These are phyloP conservation scores for Astragalus membranaceus DNA, from an alignment of 306 rosid species.

Conservation along the genomic window DNA sequence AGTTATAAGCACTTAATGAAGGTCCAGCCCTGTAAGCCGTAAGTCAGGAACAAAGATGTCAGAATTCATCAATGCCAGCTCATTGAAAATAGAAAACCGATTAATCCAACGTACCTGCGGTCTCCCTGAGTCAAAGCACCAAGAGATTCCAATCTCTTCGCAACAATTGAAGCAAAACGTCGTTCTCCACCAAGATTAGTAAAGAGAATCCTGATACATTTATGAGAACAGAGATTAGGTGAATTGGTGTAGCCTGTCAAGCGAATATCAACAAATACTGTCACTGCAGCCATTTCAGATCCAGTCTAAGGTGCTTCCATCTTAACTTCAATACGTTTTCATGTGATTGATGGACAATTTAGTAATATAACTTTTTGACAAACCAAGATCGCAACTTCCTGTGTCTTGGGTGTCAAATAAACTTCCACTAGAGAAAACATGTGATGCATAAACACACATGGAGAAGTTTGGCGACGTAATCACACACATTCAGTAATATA, in stretches of 20 bases:
- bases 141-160: constrained; percentile 93
- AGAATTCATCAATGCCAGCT: constrained; percentile 11
- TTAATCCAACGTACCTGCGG: constrained; percentile 64
- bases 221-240: constrained; percentile 7
- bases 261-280: neutral
- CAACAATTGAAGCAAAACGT: constrained; percentile 97
- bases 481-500: neutral
- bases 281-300: neutral
- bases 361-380: neutral
- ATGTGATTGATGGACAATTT: neutral
- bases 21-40: constrained; percentile 81
- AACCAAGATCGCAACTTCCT: constrained; percentile 3
- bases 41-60: constrained; percentile 30
- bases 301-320: constrained; percentile 5
- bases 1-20: constrained; percentile 83
- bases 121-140: constrained; percentile 99
- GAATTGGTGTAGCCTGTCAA: neutral
- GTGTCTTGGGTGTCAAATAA: neutral
- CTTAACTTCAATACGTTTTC: neutral
- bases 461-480: neutral
- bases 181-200: constrained; percentile 97
- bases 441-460: neutral
- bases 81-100: constrained; percentile 15
- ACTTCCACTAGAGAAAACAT: neutral
- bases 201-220: constrained; percentile 71